Conservation (phyloP, 2,329 filamentous ascomycete species). For the Claviceps purpurea region DNA sequence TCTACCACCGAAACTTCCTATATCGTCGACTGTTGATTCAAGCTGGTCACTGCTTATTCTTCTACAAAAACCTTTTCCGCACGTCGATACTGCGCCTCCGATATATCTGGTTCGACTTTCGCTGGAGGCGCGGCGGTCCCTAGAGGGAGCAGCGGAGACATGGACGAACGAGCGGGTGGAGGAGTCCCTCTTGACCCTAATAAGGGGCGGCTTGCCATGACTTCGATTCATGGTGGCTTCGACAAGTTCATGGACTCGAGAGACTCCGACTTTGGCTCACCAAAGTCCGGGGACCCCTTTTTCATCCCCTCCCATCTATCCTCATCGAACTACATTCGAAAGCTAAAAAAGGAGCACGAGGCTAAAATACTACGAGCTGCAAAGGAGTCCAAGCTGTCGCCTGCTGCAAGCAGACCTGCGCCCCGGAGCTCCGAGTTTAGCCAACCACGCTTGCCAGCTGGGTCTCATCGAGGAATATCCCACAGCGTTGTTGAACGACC, state of each 20-base stretch:
- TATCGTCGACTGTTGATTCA: constrained; percentile 21
- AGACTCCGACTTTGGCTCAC: constrained; percentile 13
- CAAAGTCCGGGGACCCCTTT: constrained; percentile 33
- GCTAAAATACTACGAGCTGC: constrained; percentile 37
- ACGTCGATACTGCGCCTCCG: constrained; percentile 10
- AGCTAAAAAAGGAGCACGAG: constrained; percentile 57
- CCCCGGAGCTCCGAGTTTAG: constrained; percentile 39
- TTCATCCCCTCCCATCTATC: constrained; percentile 77
- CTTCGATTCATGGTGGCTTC: constrained; percentile 38
- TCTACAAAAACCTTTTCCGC: constrained; percentile 18
- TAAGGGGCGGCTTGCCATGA: constrained; percentile 19
- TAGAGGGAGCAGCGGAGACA: constrained; percentile 10
- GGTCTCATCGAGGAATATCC: constrained; percentile 60
- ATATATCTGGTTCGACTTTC: constrained; percentile 7
- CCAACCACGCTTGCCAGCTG: constrained; percentile 24
- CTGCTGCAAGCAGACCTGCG: constrained; percentile 25
- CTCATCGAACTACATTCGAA: constrained; percentile 64
- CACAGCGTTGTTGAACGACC: constrained; percentile 75
- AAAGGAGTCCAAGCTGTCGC: constrained; percentile 26
- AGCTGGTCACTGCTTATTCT: constrained; percentile 30
- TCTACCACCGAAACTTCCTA: constrained; percentile 5
- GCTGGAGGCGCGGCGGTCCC: constrained; percentile 2
- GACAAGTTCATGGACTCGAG: constrained; percentile 30
- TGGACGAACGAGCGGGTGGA: constrained; percentile 21
- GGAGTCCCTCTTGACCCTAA: constrained; percentile 9